Conservation (phyloP, 129 eudicot genomes). For the Silybum marianum region DNA sequence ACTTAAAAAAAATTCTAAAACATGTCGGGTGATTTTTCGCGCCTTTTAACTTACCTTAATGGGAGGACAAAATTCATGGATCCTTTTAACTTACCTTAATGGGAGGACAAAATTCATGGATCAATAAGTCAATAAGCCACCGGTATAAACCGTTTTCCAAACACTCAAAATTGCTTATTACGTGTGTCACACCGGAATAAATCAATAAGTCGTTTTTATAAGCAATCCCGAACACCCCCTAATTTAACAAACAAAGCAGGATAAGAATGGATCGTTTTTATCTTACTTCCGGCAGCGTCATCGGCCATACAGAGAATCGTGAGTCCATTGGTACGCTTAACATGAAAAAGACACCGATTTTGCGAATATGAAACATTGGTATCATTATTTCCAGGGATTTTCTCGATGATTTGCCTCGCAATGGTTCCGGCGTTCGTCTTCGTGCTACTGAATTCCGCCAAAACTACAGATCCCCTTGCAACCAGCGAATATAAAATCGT, state of each 20-base stretch:
- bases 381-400: conserved; percentile 56
- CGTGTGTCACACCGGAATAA: too few relatives aligned
- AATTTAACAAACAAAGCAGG: background rate
- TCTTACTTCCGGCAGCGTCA: conserved; percentile 72
- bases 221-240: background rate
- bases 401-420: conserved; percentile 69
- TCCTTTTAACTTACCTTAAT: too few relatives aligned
- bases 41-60: too few relatives aligned
- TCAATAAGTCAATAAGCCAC: too few relatives aligned
- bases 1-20: too few relatives aligned
- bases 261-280: background rate
- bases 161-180: too few relatives aligned
- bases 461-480: conserved; percentile 82
- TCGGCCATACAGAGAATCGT: conserved; percentile 96
- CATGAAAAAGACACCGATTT: conserved; percentile 81
- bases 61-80: too few relatives aligned
- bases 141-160: too few relatives aligned
- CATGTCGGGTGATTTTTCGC: too few relatives aligned
- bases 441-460: conserved; percentile 71
- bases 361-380: conserved; percentile 77
- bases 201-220: too few relatives aligned
- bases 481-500: conserved; percentile 72
- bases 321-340: conserved; percentile 86
- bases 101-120: too few relatives aligned
- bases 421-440: conserved; percentile 74